Evolutionary conservation across 164 flowering plant species (phyloP).

Genomic region (Aristolochia contorta): DNA sequence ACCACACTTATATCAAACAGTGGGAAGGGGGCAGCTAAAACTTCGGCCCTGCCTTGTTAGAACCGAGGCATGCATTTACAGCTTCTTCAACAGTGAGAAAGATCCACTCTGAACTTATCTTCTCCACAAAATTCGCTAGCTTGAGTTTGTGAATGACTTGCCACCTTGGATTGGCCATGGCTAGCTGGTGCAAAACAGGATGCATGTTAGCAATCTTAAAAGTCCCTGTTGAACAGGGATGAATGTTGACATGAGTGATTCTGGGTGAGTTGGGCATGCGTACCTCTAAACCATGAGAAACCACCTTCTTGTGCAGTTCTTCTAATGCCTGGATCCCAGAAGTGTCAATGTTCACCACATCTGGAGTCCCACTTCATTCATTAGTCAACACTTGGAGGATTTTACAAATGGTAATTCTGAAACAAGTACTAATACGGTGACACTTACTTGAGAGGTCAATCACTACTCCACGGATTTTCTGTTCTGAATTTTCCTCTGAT

Average conservation of each 20-base stretch:
- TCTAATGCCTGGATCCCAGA: constrained; percentile 53
- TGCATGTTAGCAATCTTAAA: neutral
- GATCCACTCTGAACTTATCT: constrained; percentile 37
- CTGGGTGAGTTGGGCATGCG: neutral
- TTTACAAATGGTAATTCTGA: neutral
- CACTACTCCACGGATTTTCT: constrained; percentile 23
- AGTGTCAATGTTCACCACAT: constrained; percentile 54
- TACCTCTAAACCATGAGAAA: constrained; percentile 38
- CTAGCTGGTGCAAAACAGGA: constrained; percentile 39
- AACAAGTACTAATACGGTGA: neutral
- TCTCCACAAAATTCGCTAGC: constrained; percentile 42
- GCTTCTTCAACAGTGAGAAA: constrained; percentile 60
- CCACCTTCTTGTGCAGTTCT: constrained; percentile 44
- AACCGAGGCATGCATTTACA: constrained; percentile 34
- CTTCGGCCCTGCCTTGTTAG: constrained; percentile 10
- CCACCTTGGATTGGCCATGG: constrained; percentile 61
- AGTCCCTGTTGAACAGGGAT: too few relatives aligned
- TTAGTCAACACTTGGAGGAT: neutral
- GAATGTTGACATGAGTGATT: neutral
- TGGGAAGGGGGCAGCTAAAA: neutral
- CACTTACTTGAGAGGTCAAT: constrained; percentile 65
- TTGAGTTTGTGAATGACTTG: constrained; percentile 68
- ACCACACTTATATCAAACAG: neutral
- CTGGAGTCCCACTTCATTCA: constrained; percentile 17
- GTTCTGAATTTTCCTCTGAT: constrained; percentile 16